Percentiles rank a stretch among this genome's conserved stretches.
Conservation (phyloP, 169 alveolate genomes). For the Cryptosporidium ryanae region DNA sequence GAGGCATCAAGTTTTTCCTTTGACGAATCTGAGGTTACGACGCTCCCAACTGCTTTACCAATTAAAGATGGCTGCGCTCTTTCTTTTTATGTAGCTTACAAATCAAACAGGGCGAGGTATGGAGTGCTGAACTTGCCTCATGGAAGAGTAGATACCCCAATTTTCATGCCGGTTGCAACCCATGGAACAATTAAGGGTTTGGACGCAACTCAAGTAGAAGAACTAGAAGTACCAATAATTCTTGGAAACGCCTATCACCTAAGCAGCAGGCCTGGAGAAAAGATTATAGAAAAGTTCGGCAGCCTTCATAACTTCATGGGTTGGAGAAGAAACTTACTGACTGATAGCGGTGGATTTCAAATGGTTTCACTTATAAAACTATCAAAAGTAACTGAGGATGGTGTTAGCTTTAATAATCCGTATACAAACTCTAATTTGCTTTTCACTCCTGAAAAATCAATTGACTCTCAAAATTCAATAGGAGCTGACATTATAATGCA, state of each 20-base stretch:
- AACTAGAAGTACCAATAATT: slow-evolving; percentile 88
- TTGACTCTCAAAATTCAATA: slow-evolving; percentile 91
- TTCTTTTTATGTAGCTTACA: slow-evolving; percentile 75
- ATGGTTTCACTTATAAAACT: slow-evolving; percentile 93
- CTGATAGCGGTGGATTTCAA: slow-evolving; percentile 98
- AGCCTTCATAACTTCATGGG: slow-evolving; percentile 94
- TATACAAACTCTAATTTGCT: slow-evolving; percentile 84
- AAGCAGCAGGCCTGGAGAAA: slow-evolving; percentile 94
- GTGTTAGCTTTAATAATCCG: slow-evolving; percentile 94
- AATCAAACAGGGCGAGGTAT: slow-evolving; percentile 91
- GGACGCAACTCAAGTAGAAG: slow-evolving; percentile 82
- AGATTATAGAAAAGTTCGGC: slow-evolving; percentile 87
- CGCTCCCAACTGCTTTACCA: slow-evolving; percentile 31
- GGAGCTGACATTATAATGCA: slow-evolving; percentile 99
- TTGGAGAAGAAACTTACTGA: slow-evolving; percentile 93
- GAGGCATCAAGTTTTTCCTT: neutral
- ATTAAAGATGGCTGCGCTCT: slow-evolving; percentile 26
- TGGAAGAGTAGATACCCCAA: slow-evolving; percentile 96
- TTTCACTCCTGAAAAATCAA: slow-evolving; percentile 96
- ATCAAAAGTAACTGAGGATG: slow-evolving; percentile 92
- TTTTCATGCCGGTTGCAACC: slow-evolving; percentile 99
- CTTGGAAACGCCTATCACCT: slow-evolving; percentile 97
- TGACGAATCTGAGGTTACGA: neutral
- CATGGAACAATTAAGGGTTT: slow-evolving; percentile 95
- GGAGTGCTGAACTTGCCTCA: slow-evolving; percentile 93